Percentiles rank a stretch among this genome's conserved stretches.
Evolutionary conservation across 1,139 yeast genomes (phyloP).

Genomic region (Arxiozyma bovina): DNA sequence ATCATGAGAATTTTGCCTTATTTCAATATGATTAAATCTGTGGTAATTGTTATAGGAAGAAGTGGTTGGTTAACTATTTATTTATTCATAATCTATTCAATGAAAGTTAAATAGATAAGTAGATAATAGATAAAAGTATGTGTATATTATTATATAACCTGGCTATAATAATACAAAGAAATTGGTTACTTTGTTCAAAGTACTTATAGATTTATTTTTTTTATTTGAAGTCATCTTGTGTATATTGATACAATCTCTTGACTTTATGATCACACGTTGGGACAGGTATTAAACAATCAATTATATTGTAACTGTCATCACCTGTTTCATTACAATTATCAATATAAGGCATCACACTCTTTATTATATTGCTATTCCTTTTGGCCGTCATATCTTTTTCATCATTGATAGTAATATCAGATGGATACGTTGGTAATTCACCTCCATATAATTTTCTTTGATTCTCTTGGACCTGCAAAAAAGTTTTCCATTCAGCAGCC

Average conservation of each 20-base stretch:
- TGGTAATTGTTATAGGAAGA: background rate
- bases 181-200: too few relatives aligned
- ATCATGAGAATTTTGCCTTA: too few relatives aligned
- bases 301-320: conserved; percentile 1
- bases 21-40: too few relatives aligned
- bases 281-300: conserved; percentile 3
- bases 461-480: conserved; percentile 9
- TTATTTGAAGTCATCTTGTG: background rate
- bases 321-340: conserved; percentile 1
- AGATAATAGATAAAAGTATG: background rate
- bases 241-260: background rate
- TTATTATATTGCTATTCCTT: background rate
- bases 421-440: background rate
- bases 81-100: background rate
- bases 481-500: conserved; percentile 20
- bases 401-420: background rate
- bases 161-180: background rate
- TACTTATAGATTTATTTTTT: background rate
- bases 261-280: background rate
- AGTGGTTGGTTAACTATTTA: background rate
- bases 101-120: background rate
- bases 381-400: background rate
- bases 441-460: background rate
- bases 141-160: background rate
- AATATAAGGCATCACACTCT: background rate